Conservation (phyloP, 345 rosid species). For the Pistacia integerrima region DNA sequence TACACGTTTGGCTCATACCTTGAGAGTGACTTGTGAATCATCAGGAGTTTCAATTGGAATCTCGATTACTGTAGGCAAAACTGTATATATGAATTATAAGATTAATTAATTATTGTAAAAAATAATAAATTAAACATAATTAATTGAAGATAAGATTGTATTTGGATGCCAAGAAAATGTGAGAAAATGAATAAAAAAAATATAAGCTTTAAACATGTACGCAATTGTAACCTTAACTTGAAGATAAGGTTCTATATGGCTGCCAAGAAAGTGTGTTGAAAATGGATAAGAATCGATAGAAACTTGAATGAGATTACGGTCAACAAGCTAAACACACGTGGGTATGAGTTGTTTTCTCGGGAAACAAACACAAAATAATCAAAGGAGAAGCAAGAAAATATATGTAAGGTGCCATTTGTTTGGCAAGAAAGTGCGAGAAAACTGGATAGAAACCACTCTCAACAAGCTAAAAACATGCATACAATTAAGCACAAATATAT, state of each 20-base stretch:
- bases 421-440: not conserved
- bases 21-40: constrained; percentile 79
- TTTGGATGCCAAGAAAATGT: constrained; percentile 1
- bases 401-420: not conserved
- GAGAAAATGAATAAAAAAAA: not conserved
- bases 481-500: not conserved
- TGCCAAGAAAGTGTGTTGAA: not conserved
- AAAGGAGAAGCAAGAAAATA: not conserved
- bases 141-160: not conserved
- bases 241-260: not conserved
- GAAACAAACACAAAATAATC: not conserved
- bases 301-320: not conserved
- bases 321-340: not conserved
- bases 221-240: not conserved
- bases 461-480: not conserved
- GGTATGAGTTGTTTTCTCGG: not conserved
- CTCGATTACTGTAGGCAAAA: constrained; percentile 74
- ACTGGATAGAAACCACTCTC: too few relatives aligned
- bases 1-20: constrained; percentile 40
- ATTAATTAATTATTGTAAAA: not conserved
- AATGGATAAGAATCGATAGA: not conserved
- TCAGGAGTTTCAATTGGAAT: constrained; percentile 72
- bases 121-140: not conserved
- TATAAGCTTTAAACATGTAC: not conserved
- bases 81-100: constrained; percentile 32